Conservation (phyloP, 441 rosid genomes). For the Bocquillonia castaneifolia region DNA sequence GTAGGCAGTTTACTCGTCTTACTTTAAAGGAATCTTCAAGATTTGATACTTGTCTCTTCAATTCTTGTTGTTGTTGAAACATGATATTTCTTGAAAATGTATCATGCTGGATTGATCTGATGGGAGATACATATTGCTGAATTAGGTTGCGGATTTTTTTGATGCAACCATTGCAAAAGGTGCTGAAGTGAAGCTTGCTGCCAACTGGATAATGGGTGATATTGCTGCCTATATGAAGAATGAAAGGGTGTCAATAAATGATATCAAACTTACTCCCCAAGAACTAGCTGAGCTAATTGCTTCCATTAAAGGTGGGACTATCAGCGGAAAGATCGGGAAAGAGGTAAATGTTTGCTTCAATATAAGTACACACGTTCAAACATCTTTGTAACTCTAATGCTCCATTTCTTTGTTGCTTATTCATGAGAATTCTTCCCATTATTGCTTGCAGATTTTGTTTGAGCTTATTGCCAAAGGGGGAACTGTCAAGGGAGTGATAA, state of each 20-base stretch:
- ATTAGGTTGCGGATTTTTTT: conserved; percentile 73
- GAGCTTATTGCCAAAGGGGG: conserved; percentile 89
- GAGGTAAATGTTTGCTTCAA: conserved; percentile 46
- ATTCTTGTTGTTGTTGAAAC: neutral
- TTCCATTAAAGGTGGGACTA: conserved; percentile 73
- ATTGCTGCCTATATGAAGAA: conserved; percentile 85
- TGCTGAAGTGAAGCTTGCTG: conserved; percentile 72
- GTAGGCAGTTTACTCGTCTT: neutral
- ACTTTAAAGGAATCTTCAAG: neutral
- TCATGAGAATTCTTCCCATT: conserved; percentile 10
- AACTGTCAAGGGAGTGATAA: conserved; percentile 73
- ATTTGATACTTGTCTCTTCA: neutral
- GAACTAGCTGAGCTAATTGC: conserved; percentile 86
- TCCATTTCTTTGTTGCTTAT: neutral
- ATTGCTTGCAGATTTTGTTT: conserved; percentile 56
- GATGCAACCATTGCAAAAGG: conserved; percentile 73
- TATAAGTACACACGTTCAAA: neutral
- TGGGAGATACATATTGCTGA: conserved; percentile 15
- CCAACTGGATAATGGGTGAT: conserved; percentile 95
- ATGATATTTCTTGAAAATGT: conserved; percentile 4
- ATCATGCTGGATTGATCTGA: conserved; percentile 20
- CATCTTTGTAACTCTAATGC: neutral
- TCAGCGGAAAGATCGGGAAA: conserved; percentile 91
- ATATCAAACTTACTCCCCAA: conserved; percentile 61
- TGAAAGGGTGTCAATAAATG: conserved; percentile 62